phyloP scores from a whole-genome alignment of 164 flowering plant species.

The Aristolochia fimbriata region DNA sequence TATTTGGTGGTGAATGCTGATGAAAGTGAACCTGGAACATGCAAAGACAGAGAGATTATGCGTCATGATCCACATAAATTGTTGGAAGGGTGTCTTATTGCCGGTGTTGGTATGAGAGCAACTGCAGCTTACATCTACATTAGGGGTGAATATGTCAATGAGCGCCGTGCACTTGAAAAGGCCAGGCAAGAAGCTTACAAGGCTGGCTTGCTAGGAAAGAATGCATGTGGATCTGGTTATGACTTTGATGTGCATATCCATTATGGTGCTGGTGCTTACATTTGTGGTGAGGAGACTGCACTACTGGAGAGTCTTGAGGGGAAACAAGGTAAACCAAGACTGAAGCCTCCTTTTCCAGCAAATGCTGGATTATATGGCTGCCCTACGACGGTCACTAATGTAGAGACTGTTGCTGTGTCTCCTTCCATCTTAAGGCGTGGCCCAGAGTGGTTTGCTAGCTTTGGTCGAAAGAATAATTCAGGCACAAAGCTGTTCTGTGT shows the following conservation, averaged over 20 bases:
- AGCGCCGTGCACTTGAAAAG: conserved; percentile 62
- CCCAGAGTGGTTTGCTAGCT: conserved; percentile 96
- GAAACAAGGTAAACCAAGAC: conserved; percentile 90
- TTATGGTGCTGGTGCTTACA: conserved; percentile 96
- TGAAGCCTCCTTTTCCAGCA: conserved; percentile 99
- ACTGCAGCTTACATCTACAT: conserved; percentile 87
- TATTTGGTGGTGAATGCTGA: conserved; percentile 98
- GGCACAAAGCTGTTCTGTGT: conserved; percentile 86
- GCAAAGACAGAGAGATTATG: conserved; percentile 95
- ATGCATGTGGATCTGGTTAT: conserved; percentile 97
- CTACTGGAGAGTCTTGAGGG: conserved; percentile 95
- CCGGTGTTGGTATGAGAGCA: conserved; percentile 96
- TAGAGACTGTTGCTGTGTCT: conserved; percentile 93
- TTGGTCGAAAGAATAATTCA: conserved; percentile 91
- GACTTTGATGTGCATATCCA: conserved; percentile 96
- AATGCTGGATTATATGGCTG: conserved; percentile 93
- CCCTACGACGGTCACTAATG: conserved; percentile 95
- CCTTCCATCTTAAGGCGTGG: conserved; percentile 92
- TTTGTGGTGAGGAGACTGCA: conserved; percentile 98
- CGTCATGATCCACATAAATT: conserved; percentile 95
- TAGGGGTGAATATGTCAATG: conserved; percentile 95
- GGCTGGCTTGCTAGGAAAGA: conserved; percentile 84
- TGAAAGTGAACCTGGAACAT: conserved; percentile 99
- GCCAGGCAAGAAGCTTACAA: conserved; percentile 81
- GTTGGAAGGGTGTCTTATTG: conserved; percentile 88